These are phyloP conservation scores for Cladosporium sp. DNA, from an alignment of 2,329 filamentous ascomycete species.

Conservation along the genomic window DNA sequence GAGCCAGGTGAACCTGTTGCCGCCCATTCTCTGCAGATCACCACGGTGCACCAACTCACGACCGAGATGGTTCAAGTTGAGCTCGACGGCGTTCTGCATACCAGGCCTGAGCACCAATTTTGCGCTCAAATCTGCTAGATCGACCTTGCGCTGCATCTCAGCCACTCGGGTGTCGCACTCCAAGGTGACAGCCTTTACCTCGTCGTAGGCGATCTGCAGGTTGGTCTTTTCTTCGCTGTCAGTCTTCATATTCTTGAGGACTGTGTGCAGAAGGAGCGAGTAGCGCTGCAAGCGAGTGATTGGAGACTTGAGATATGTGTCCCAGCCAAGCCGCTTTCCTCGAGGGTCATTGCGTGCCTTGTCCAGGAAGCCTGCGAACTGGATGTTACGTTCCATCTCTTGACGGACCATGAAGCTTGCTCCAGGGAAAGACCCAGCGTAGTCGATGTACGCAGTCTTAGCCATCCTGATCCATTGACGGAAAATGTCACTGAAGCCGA, in stretches of 20 bases:
- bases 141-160: conserved; percentile 87
- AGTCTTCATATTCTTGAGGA: conserved; percentile 77
- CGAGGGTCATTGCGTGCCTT: conserved; percentile 74
- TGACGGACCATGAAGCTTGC: conserved; percentile 81
- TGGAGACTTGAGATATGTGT: conserved; percentile 88
- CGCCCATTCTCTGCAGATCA: conserved; percentile 84
- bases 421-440: conserved; percentile 82
- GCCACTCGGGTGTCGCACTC: conserved; percentile 93
- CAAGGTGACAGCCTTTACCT: conserved; percentile 83
- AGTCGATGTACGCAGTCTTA: conserved; percentile 83
- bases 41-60: conserved; percentile 86
- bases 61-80: conserved; percentile 93
- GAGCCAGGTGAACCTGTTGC: conserved; percentile 86
- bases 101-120: conserved; percentile 84
- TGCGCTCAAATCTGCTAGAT: conserved; percentile 77
- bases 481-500: conserved; percentile 95
- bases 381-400: conserved; percentile 78
- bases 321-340: conserved; percentile 85
- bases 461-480: conserved; percentile 98
- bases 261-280: conserved; percentile 75
- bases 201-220: conserved; percentile 78
- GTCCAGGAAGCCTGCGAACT: conserved; percentile 85
- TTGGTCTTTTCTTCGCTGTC: conserved; percentile 91
- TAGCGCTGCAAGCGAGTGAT: conserved; percentile 93
- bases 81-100: conserved; percentile 76